Evolutionary conservation across 73 alveolate species (phyloP).

Genomic region (Blepharisma japonicum): DNA sequence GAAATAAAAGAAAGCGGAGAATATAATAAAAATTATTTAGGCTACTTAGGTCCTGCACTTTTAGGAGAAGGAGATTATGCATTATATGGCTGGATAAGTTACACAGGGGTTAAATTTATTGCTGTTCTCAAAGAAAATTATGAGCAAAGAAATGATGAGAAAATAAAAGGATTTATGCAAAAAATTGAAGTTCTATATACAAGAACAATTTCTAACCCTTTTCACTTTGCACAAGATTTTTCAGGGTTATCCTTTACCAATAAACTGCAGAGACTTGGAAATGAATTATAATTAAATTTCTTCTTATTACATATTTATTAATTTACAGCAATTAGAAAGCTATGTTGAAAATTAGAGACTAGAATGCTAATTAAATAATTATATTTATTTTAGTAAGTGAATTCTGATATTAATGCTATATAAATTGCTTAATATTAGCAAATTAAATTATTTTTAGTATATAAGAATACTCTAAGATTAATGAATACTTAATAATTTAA

Average conservation of each 20-base stretch:
- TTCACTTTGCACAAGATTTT: conserved; percentile 13
- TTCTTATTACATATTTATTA: no score
- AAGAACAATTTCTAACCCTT: conserved; percentile 15
- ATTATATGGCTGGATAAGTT: conserved; percentile 25
- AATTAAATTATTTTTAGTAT: no score
- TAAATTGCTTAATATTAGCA: no score
- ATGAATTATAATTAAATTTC: no score
- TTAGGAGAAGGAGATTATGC: conserved; percentile 29
- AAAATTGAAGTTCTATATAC: conserved; percentile 6
- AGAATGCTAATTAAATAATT: no score
- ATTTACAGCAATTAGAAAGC: no score
- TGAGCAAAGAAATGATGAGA: conserved; percentile 22
- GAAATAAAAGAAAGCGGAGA: conserved; percentile 20
- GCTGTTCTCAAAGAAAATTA: conserved; percentile 9
- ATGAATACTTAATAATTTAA: no score
- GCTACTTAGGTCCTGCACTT: conserved; percentile 26
- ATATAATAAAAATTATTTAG: not conserved
- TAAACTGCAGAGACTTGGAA: not conserved
- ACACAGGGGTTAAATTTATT: conserved; percentile 20
- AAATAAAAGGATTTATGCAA: conserved; percentile 17
- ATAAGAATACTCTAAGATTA: no score
- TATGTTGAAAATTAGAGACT: no score
- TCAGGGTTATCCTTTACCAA: not conserved
- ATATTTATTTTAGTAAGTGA: no score
- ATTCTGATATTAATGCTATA: no score